These are phyloP conservation scores for Suillus subaureus DNA, from an alignment of 768 basidiomycete species.

Conservation along the genomic window DNA sequence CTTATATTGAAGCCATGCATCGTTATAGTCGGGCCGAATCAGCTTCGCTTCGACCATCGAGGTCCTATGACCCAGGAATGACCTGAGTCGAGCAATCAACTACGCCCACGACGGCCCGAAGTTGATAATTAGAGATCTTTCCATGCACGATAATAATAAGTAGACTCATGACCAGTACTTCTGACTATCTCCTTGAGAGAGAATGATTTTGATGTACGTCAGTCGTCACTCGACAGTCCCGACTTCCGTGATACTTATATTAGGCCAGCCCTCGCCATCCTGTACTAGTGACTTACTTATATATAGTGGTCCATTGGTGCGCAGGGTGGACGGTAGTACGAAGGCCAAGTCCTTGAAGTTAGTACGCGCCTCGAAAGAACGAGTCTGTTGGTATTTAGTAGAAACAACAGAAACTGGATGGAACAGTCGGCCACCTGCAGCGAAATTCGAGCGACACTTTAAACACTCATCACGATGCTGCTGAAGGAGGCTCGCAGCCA, in stretches of 20 bases:
- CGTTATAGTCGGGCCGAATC: constrained; percentile 14
- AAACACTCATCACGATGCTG: too few relatives aligned
- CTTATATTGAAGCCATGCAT: constrained; percentile 19
- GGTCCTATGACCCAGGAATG: constrained; percentile 20
- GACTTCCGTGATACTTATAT: not conserved
- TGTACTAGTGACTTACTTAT: not conserved
- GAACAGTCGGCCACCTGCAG: not conserved
- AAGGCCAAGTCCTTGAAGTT: not conserved
- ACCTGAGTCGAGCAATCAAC: not conserved
- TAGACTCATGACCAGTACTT: constrained; percentile 3
- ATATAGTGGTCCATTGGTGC: not conserved
- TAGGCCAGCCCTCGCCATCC: not conserved
- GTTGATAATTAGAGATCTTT: not conserved
- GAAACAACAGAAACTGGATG: not conserved
- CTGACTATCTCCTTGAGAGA: not conserved
- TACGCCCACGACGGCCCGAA: constrained; percentile 17
- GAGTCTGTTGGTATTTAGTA: not conserved
- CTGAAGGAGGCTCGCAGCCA: too few relatives aligned
- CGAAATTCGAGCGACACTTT: not conserved
- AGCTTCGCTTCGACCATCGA: constrained; percentile 7
- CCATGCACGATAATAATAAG: not conserved
- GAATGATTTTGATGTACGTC: not conserved
- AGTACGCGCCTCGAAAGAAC: not conserved
- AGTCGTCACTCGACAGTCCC: not conserved
- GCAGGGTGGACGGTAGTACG: not conserved